A percentile compares a stretch with the other conserved stretches of the same genome.
Conservation (phyloP, 2,329 filamentous ascomycete species). For the Zasmidium cellare region DNA sequence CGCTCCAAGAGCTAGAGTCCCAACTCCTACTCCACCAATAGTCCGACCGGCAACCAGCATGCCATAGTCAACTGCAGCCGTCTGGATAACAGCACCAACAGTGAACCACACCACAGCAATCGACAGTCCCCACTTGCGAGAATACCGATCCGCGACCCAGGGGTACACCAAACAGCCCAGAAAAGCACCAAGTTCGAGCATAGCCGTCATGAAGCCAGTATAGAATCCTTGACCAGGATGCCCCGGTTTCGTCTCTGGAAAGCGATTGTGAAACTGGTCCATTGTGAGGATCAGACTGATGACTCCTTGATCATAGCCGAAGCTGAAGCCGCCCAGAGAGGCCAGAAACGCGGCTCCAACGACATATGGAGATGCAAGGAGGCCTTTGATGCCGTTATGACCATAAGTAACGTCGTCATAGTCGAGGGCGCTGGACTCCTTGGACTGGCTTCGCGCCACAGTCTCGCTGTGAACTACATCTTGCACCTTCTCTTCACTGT, state of each 20-base stretch:
- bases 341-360: conserved; percentile 25
- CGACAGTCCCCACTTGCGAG: conserved; percentile 41
- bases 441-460: too few species aligned
- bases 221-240: conserved; percentile 30
- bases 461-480: too few species aligned
- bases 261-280: conserved; percentile 40
- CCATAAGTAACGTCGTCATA: too few species aligned
- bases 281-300: conserved; percentile 45
- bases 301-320: conserved; percentile 38
- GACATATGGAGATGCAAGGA: conserved; percentile 1
- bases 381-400: neutral
- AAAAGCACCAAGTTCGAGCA: conserved; percentile 41
- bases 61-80: conserved; percentile 19
- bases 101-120: conserved; percentile 35
- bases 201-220: conserved; percentile 43
- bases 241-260: conserved; percentile 30
- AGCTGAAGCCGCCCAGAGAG: conserved; percentile 41
- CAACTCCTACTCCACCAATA: conserved; percentile 25
- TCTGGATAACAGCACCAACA: conserved; percentile 43
- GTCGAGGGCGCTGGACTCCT: too few species aligned
- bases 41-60: conserved; percentile 25
- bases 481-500: too few species aligned
- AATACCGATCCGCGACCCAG: conserved; percentile 39
- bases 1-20: conserved; percentile 20
- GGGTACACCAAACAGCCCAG: conserved; percentile 22